Conservation (phyloP, 2,329 filamentous ascomycete genomes). For the Colletotrichum melonis region DNA sequence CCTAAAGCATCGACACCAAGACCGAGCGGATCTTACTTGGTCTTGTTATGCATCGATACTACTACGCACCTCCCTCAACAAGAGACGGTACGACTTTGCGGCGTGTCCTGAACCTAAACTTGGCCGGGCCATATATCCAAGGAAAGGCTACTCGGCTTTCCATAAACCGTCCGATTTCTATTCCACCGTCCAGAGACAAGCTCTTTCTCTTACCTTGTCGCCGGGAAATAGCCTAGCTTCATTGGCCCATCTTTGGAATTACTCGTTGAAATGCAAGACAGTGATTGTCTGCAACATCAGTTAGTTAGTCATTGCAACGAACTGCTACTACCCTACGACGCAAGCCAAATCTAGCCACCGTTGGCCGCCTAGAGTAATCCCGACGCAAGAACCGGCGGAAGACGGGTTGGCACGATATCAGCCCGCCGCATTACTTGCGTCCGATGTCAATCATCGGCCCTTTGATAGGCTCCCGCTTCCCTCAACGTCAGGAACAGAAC, state of each 20-base stretch:
- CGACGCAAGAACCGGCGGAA: slow-evolving; percentile 26
- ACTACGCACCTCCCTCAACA: slow-evolving; percentile 19
- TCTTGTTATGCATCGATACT: slow-evolving; percentile 12
- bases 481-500: slow-evolving; percentile 28
- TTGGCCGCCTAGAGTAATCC: slow-evolving; percentile 13
- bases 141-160: slow-evolving; percentile 4
- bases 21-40: slow-evolving; percentile 14
- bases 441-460: slow-evolving; percentile 15
- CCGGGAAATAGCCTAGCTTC: background rate
- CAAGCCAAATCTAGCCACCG: background rate
- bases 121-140: slow-evolving; percentile 14
- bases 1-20: slow-evolving; percentile 15
- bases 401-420: slow-evolving; percentile 29
- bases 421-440: slow-evolving; percentile 23
- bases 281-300: slow-evolving; percentile 22
- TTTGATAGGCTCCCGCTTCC: slow-evolving; percentile 23
- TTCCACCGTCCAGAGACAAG: slow-evolving; percentile 15
- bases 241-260: slow-evolving; percentile 11
- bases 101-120: slow-evolving; percentile 22
- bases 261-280: slow-evolving; percentile 19
- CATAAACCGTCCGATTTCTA: slow-evolving; percentile 9
- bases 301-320: background rate
- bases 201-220: slow-evolving; percentile 4
- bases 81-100: slow-evolving; percentile 22
- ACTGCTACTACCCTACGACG: slow-evolving; percentile 3